A percentile compares a stretch with the other conserved stretches of the same genome.
Conservation (phyloP, 257 asterid species). For the Rhazya stricta region DNA sequence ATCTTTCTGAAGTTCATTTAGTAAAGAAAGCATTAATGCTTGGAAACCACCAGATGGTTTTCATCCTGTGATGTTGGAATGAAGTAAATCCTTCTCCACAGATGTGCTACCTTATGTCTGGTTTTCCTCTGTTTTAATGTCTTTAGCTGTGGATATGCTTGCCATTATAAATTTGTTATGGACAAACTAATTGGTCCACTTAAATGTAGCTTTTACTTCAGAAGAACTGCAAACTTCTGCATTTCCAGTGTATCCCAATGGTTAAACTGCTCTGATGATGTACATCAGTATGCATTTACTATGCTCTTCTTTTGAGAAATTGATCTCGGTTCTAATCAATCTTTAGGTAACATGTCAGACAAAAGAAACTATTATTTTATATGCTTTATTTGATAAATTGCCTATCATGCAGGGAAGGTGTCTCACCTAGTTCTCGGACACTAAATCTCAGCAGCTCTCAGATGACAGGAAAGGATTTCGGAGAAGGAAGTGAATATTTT, state of each 20-base stretch:
- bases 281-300: background rate
- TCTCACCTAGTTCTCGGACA: conserved; percentile 18
- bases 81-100: background rate
- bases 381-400: conserved; percentile 9
- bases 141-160: background rate
- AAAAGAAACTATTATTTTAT: background rate
- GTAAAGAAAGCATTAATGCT: no score
- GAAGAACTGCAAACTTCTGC: background rate
- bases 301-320: background rate
- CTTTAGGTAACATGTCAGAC: background rate
- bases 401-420: conserved; percentile 39
- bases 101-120: background rate
- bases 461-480: conserved; percentile 12
- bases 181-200: background rate
- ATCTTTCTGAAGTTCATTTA: no score
- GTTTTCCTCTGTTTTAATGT: background rate
- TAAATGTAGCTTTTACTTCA: background rate
- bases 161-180: background rate
- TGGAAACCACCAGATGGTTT: no score
- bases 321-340: background rate
- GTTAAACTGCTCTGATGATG: conserved; percentile 1
- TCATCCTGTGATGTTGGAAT: no score
- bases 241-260: background rate
- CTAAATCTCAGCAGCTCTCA: conserved; percentile 11
- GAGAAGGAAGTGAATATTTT: conserved; percentile 6